Base-by-base conservation (phyloP, 192 early-diverging fungal species). In the Tieghemiomyces parasiticus region DNA sequence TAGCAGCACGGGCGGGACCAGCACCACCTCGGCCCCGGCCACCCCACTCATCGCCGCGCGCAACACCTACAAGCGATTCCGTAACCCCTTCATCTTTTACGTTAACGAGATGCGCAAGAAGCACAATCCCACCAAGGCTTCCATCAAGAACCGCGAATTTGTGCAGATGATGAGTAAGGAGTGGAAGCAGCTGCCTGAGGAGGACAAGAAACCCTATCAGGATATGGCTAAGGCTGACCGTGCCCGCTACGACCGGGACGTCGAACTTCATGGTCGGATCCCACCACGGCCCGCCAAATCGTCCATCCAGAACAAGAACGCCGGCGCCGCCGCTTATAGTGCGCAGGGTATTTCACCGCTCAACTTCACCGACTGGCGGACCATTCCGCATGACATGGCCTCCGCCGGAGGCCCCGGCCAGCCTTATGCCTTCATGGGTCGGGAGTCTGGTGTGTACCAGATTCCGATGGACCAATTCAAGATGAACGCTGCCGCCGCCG, bases 61-160 rank as follows among this genome's bases (percentile, higher is more conserved):
- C 54, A 75, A 64, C 66, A 72, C 72, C 58, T 76, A 72, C 52
- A 76, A 76, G 49, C 74, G 74, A 55, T 76, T 76, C 46, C 71
- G 74, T 42, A 76, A 76, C 28, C 71, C 74, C 30, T 76, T 73
- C 56, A 76, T 76, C 34, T 76, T 63, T 61, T 76, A 60, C 63
- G 74, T 76, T 59, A 76, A 76, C 61, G 71, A 76, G 56, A 71
- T 73, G 63, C 67, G 74, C 65, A 68, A 75, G 60, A 63, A 30
- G 29, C 54, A 31, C 32, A 56, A 56, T 24, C 54, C 54, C 13
- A 31, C 29, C 29, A 26, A 56, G 24, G 20, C 20, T 12, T 56
- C 54, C 32, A 56, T 76, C 55, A 76, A 76, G 59, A 76, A 76
- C 69, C 71, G 71, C 58, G 71, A 68, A 55, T 76, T 76, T 64